Evolutionary conservation across 352 stramenopile species (phyloP).

Genomic region (Phytophthora boehmeriae): DNA sequence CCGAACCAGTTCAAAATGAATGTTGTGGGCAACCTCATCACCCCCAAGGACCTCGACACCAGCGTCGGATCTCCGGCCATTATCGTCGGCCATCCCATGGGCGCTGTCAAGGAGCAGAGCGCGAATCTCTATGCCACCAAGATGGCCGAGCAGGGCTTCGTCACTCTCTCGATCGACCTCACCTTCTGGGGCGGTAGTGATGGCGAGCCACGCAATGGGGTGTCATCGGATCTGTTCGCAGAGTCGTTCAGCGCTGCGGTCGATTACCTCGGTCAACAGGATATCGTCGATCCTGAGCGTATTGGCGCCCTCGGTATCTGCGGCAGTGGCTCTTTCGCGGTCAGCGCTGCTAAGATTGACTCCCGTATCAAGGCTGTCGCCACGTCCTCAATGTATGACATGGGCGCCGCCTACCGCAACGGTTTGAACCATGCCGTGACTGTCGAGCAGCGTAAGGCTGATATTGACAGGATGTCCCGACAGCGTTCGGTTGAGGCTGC

Average conservation of each 20-base stretch:
- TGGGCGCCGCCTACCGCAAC: constrained; percentile 6
- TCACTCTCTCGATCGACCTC: constrained; percentile 15
- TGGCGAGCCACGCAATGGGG: constrained; percentile 13
- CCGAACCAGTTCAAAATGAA: constrained; percentile 18
- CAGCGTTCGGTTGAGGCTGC: constrained; percentile 12
- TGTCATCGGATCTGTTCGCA: constrained; percentile 13
- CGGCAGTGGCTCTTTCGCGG: constrained; percentile 12
- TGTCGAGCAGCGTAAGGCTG: constrained; percentile 8
- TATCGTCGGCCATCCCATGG: constrained; percentile 19
- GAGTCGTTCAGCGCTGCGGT: constrained; percentile 28
- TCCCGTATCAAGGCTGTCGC: constrained; percentile 22
- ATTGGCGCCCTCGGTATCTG: constrained; percentile 20
- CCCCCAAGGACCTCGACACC: constrained; percentile 6
- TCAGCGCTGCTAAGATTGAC: constrained; percentile 26
- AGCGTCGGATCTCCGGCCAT: neutral
- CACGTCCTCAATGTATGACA: constrained; percentile 19
- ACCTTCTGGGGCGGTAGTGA: constrained; percentile 23
- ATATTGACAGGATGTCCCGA: neutral
- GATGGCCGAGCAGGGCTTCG: constrained; percentile 23
- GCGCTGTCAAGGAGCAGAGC: constrained; percentile 30
- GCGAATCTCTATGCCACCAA: constrained; percentile 28
- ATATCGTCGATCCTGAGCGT: constrained; percentile 10
- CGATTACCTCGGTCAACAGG: constrained; percentile 12
- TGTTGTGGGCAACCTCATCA: constrained; percentile 14
- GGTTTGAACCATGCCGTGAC: constrained; percentile 10